phyloP scores from a whole-genome alignment of 176 grass and related monocot species.

The Themeda triandra region DNA sequence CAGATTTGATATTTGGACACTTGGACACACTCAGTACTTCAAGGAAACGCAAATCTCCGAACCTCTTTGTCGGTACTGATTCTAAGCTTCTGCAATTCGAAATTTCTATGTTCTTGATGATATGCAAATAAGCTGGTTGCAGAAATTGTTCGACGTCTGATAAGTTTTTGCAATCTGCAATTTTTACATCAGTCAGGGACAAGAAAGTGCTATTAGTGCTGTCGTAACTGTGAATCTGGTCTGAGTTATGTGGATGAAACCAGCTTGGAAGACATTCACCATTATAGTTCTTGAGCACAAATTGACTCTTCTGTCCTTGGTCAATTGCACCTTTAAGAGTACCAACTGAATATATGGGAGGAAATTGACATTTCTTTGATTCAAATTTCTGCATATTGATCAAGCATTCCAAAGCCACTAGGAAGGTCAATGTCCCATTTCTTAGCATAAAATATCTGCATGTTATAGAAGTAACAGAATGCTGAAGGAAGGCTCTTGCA shows the following conservation, averaged over 20 bases:
- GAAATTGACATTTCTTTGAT: too few species aligned
- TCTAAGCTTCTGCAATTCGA: too few species aligned
- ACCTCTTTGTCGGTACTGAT: too few species aligned
- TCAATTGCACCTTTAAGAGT: neutral
- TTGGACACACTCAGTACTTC: too few species aligned
- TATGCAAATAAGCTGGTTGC: neutral
- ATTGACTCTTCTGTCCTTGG: neutral
- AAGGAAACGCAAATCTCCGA: too few species aligned
- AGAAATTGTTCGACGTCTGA: neutral
- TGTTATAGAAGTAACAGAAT: neutral
- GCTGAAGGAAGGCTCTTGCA: neutral
- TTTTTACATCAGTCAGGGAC: too few species aligned
- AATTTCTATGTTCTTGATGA: too few species aligned
- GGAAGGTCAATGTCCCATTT: neutral
- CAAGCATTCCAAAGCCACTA: neutral
- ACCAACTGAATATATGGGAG: too few species aligned
- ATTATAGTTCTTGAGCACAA: neutral
- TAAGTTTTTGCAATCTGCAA: neutral
- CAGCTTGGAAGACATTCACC: too few species aligned
- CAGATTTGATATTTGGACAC: too few species aligned
- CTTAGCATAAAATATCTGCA: neutral
- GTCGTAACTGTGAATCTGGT: neutral
- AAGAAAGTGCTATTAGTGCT: neutral
- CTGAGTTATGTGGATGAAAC: neutral
- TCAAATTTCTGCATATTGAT: neutral